Conservation (phyloP, 768 basidiomycete species). For the Psilocybe subaeruginosa region DNA sequence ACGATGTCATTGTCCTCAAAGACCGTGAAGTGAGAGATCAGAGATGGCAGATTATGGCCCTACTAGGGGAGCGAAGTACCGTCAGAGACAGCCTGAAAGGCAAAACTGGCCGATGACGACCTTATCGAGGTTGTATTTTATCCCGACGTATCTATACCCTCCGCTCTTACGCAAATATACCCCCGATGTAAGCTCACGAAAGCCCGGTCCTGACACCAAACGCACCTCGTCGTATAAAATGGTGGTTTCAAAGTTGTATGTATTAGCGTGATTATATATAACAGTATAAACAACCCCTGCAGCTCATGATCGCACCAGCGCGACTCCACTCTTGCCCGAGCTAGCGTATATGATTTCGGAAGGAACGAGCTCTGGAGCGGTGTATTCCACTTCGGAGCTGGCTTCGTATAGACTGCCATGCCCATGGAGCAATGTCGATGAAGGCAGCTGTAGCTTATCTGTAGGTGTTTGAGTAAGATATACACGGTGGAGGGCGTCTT, state of each 20-base stretch:
- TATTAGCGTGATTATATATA: slow-evolving; percentile 12
- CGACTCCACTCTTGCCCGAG: slow-evolving; percentile 50
- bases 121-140: background rate
- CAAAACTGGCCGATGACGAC: slow-evolving; percentile 8
- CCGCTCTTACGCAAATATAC: background rate
- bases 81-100: slow-evolving; percentile 55
- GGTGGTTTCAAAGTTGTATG: background rate
- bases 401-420: slow-evolving; percentile 56
- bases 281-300: slow-evolving; percentile 1
- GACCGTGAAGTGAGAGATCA: slow-evolving; percentile 70
- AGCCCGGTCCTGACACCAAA: too few relatives aligned
- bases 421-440: slow-evolving; percentile 68
- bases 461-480: slow-evolving; percentile 82
- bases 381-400: slow-evolving; percentile 48
- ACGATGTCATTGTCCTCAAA: slow-evolving; percentile 55
- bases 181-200: background rate
- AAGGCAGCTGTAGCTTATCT: slow-evolving; percentile 69
- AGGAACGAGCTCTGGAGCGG: slow-evolving; percentile 56
- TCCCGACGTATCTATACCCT: background rate
- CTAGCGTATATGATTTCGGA: slow-evolving; percentile 73
- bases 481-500: slow-evolving; percentile 81
- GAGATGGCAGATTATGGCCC: slow-evolving; percentile 77
- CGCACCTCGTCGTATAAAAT: background rate
- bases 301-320: slow-evolving; percentile 8
- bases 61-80: slow-evolving; percentile 74